These are phyloP conservation scores for Bertia moriformis DNA, from an alignment of 2,329 filamentous ascomycete genomes.

Conservation along the genomic window DNA sequence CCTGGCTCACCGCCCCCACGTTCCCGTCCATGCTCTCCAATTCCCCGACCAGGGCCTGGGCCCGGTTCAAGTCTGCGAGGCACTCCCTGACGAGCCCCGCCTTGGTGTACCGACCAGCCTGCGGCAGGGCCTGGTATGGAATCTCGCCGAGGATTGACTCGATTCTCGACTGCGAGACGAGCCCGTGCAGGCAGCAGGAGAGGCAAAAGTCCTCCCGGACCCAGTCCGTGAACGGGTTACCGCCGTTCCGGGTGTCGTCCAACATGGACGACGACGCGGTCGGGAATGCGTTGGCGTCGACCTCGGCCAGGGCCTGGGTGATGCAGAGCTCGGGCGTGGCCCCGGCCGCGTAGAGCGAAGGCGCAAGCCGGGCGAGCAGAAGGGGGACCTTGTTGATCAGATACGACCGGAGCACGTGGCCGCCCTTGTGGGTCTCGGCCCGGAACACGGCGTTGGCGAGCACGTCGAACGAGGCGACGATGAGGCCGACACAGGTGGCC, in stretches of 20 bases:
- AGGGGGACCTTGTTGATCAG: conserved; percentile 61
- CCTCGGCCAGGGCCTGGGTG: conserved; percentile 44
- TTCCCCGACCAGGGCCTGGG: conserved; percentile 64
- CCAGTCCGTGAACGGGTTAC: conserved; percentile 44
- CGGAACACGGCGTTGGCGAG: conserved; percentile 76
- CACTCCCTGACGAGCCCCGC: conserved; percentile 69
- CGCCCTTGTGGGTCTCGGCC: conserved; percentile 39
- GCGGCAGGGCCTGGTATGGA: conserved; percentile 64
- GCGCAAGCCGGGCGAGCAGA: conserved; percentile 40
- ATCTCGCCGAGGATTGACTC: conserved; percentile 71
- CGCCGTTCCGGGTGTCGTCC: conserved; percentile 21
- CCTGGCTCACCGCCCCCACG: conserved; percentile 69
- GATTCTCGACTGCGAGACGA: conserved; percentile 68
- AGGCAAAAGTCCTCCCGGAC: conserved; percentile 77
- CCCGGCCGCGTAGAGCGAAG: conserved; percentile 37
- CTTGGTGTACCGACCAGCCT: conserved; percentile 61
- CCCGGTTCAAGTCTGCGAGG: conserved; percentile 58
- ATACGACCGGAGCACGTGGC: conserved; percentile 71
- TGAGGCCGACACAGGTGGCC: conserved; percentile 64
- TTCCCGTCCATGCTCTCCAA: conserved; percentile 86
- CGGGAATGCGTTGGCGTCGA: conserved; percentile 48
- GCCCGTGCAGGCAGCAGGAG: conserved; percentile 71
- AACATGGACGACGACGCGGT: conserved; percentile 52
- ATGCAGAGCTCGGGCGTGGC: conserved; percentile 49
- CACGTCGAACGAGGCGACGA: conserved; percentile 78